Evolutionary conservation across 345 rosid species (phyloP).

Genomic region (Boechera stricta): DNA sequence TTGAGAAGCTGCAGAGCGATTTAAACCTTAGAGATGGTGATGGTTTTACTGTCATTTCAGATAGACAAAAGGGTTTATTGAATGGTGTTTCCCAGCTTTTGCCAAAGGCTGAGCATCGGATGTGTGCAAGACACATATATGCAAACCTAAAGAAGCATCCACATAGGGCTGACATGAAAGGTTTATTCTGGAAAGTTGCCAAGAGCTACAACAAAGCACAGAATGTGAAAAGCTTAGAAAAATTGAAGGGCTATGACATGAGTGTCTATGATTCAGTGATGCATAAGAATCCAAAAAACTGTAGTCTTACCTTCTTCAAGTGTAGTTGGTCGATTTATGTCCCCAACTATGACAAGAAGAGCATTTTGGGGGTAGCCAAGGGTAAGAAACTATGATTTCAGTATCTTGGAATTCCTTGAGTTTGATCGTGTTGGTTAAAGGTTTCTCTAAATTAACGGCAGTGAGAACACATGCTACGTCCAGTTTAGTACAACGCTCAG

Average conservation of each 20-base stretch:
- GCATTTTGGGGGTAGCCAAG: too few species aligned
- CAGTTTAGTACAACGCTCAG: too few species aligned
- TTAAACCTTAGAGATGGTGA: too few species aligned
- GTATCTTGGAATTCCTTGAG: too few species aligned
- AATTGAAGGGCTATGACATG: not conserved
- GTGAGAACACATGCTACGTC: too few species aligned
- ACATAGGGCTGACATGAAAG: not conserved
- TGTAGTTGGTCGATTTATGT: too few species aligned
- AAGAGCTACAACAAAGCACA: not conserved
- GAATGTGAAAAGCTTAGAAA: not conserved
- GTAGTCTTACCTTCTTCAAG: not conserved
- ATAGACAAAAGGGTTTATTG: not conserved
- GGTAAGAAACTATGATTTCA: too few species aligned
- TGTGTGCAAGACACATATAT: slow-evolving; percentile 1
- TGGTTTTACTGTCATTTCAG: too few species aligned
- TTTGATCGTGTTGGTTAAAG: too few species aligned
- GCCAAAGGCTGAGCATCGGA: not conserved
- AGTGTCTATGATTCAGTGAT: not conserved
- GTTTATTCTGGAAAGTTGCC: not conserved
- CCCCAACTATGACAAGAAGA: too few species aligned
- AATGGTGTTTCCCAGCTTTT: not conserved
- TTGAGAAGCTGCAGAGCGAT: too few species aligned
- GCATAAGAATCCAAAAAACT: not conserved
- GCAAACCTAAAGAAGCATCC: not conserved
- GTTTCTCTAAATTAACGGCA: too few species aligned